Conservation (phyloP, 1,139 yeast species). For the Candida freyschussii region DNA sequence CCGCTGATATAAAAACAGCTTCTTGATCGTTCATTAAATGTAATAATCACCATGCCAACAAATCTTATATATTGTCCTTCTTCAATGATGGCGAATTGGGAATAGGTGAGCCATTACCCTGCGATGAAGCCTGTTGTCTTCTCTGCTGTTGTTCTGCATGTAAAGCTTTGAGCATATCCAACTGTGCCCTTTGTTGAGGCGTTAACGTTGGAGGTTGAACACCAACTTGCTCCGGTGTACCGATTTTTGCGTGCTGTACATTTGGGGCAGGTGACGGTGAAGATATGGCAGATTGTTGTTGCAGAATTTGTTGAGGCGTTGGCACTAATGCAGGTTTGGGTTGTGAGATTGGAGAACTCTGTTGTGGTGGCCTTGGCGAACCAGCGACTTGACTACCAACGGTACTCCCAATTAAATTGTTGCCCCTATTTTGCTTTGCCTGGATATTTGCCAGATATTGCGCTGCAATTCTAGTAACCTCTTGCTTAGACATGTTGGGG, state of each 20-base stretch:
- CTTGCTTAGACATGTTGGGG: constrained; percentile 64
- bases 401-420: too few relatives aligned
- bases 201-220: constrained; percentile 14
- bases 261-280: constrained; percentile 11
- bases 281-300: constrained; percentile 18
- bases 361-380: constrained; percentile 1
- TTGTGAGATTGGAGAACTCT: constrained; percentile 12
- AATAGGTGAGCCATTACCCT: too few relatives aligned
- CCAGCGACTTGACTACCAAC: constrained; percentile 9
- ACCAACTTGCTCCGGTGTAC: not conserved
- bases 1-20: too few relatives aligned
- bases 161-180: constrained; percentile 21
- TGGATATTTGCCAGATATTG: constrained; percentile 59
- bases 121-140: constrained; percentile 13
- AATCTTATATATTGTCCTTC: too few relatives aligned
- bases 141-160: constrained; percentile 23
- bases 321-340: constrained; percentile 17
- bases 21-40: too few relatives aligned
- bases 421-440: constrained; percentile 39
- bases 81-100: too few relatives aligned
- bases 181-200: constrained; percentile 24
- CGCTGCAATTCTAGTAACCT: constrained; percentile 69
- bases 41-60: too few relatives aligned
- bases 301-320: constrained; percentile 24
- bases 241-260: constrained; percentile 12